A percentile compares a stretch with the other conserved stretches of the same genome.
These are phyloP conservation scores for Picea mariana DNA, from an alignment of 83 land plant genomes.

Conservation along the genomic window DNA sequence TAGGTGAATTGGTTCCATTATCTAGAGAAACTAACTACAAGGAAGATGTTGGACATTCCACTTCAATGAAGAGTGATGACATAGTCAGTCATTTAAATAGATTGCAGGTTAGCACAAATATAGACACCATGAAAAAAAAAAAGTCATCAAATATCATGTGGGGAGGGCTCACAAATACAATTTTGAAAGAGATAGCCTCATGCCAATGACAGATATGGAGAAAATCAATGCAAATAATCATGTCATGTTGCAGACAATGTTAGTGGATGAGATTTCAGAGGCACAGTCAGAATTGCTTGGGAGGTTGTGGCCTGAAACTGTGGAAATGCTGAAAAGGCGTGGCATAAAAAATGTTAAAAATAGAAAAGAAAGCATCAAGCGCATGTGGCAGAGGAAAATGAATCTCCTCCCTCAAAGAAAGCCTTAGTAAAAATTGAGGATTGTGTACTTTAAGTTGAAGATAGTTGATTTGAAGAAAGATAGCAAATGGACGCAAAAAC, in stretches of 20 bases:
- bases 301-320: constrained; percentile 60
- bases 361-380: neutral
- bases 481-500: too few relatives aligned
- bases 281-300: constrained; percentile 74
- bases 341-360: constrained; percentile 48
- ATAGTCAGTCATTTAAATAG: neutral
- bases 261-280: constrained; percentile 76
- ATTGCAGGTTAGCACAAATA: neutral
- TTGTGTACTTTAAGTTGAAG: too few relatives aligned
- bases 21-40: neutral
- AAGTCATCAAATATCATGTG: neutral
- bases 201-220: constrained; percentile 25
- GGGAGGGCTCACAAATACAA: neutral
- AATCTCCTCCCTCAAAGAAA: too few relatives aligned
- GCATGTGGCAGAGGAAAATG: too few relatives aligned
- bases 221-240: constrained; percentile 72
- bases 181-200: neutral
- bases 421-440: too few relatives aligned
- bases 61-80: neutral
- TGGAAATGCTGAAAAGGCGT: constrained; percentile 67
- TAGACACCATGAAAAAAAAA: neutral
- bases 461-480: too few relatives aligned
- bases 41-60: neutral
- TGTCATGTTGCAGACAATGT: constrained; percentile 59
- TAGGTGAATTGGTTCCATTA: neutral